phyloP scores from a whole-genome alignment of 352 stramenopile species.

The Phytophthora pluvialis region DNA sequence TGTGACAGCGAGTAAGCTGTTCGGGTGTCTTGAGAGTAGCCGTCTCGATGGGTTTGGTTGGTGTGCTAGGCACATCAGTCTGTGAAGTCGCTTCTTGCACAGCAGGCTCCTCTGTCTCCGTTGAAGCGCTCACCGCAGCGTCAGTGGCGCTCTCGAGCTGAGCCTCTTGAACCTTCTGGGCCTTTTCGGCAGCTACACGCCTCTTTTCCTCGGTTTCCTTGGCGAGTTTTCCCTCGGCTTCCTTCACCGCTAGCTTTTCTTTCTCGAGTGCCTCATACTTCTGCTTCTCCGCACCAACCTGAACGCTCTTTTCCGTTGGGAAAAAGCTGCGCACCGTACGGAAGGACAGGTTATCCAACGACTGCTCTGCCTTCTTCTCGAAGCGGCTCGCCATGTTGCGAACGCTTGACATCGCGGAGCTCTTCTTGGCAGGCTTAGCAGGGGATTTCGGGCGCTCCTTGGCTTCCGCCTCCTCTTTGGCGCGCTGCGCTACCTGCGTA shows the following conservation, averaged over 20 bases:
- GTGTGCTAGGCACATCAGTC: slow-evolving; percentile 15
- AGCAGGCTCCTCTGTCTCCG: slow-evolving; percentile 6
- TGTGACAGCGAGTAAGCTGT: slow-evolving; percentile 22
- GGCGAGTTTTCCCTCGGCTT: slow-evolving; percentile 32
- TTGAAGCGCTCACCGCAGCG: neutral
- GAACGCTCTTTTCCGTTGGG: slow-evolving; percentile 52
- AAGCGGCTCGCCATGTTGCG: slow-evolving; percentile 55
- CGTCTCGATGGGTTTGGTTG: slow-evolving; percentile 10
- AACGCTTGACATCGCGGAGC: slow-evolving; percentile 40
- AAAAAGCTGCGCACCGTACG: slow-evolving; percentile 65
- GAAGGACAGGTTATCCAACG: slow-evolving; percentile 53
- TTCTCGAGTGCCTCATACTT: slow-evolving; percentile 65
- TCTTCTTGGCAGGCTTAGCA: slow-evolving; percentile 23
- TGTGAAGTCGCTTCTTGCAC: slow-evolving; percentile 1
- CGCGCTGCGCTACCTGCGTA: slow-evolving; percentile 19
- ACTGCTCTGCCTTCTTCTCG: slow-evolving; percentile 53
- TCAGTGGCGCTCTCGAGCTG: neutral
- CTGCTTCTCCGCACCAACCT: slow-evolving; percentile 51
- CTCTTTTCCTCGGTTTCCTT: slow-evolving; percentile 36
- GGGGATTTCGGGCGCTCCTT: slow-evolving; percentile 29
- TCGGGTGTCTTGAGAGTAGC: slow-evolving; percentile 11
- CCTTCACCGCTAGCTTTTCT: slow-evolving; percentile 40
- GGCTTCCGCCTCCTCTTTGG: slow-evolving; percentile 30
- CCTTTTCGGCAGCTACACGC: neutral
- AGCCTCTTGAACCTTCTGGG: slow-evolving; percentile 13